These are phyloP conservation scores for Phytophthora pinifolia DNA, from an alignment of 352 stramenopile species.

Conservation along the genomic window DNA sequence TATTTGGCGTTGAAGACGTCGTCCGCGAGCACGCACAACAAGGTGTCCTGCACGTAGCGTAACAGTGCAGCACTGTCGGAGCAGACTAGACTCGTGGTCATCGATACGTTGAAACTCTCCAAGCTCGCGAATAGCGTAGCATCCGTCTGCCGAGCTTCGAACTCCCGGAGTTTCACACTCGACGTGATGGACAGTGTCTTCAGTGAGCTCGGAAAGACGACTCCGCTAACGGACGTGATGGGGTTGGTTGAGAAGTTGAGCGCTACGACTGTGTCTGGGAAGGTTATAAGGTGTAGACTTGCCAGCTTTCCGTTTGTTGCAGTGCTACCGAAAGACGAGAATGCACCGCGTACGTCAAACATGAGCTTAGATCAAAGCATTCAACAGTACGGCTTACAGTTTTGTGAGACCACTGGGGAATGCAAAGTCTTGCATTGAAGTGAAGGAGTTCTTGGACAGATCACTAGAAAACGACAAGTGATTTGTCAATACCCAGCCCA, in stretches of 20 bases:
- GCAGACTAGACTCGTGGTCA: constrained; percentile 33
- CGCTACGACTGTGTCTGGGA: constrained; percentile 27
- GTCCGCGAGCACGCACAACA: constrained; percentile 48
- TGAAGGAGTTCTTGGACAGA: constrained; percentile 38
- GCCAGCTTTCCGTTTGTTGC: constrained; percentile 28
- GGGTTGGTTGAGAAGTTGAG: constrained; percentile 45
- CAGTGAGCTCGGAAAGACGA: constrained; percentile 35
- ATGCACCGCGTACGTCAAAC: background rate
- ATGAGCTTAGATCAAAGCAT: background rate
- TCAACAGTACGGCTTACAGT: constrained; percentile 24
- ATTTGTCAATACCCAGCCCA: background rate
- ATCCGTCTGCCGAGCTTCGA: constrained; percentile 43
- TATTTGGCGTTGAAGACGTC: constrained; percentile 40
- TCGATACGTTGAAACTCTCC: constrained; percentile 34
- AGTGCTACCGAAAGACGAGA: constrained; percentile 10
- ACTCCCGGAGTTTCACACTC: constrained; percentile 33
- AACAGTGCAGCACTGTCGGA: constrained; percentile 32
- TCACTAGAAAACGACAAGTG: constrained; percentile 22
- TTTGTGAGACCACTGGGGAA: constrained; percentile 31
- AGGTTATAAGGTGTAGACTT: constrained; percentile 34
- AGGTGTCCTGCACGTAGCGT: constrained; percentile 38
- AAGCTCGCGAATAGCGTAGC: constrained; percentile 27
- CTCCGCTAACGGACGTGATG: constrained; percentile 33
- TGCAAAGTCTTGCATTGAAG: constrained; percentile 21
- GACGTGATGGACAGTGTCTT: constrained; percentile 27